Conservation (phyloP, 441 rosid species). For the Brassica balearica region DNA sequence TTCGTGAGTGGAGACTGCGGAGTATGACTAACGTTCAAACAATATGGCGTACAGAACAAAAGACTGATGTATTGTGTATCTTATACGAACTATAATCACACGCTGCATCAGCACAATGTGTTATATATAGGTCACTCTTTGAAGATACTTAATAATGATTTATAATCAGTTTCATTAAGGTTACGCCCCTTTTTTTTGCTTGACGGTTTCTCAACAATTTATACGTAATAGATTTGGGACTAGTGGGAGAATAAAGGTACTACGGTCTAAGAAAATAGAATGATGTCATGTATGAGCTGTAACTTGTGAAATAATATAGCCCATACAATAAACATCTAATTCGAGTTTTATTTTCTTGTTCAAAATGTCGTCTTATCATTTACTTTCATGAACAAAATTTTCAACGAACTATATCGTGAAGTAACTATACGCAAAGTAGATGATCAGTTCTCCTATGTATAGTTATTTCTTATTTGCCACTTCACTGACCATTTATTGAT, state of each 20-base stretch:
- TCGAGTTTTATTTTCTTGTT: background rate
- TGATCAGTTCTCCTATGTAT: background rate
- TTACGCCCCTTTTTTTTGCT: background rate
- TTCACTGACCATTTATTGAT: background rate
- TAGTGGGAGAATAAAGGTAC: background rate
- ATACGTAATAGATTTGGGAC: background rate
- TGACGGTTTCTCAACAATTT: background rate
- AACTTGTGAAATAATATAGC: background rate
- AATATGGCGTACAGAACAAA: background rate
- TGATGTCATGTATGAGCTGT: background rate
- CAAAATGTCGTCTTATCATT: background rate
- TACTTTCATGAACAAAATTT: background rate
- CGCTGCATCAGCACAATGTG: background rate
- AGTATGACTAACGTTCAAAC: background rate
- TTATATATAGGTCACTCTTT: background rate
- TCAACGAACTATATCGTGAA: background rate
- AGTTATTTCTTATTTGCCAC: background rate
- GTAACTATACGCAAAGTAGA: background rate
- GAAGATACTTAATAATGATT: background rate
- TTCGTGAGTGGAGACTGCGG: background rate
- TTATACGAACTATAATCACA: background rate
- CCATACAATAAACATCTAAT: conserved; percentile 15
- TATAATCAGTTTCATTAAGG: background rate
- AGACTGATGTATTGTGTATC: background rate
- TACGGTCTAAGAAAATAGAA: background rate